Evolutionary conservation across 164 flowering plant genomes (phyloP), one percentile per base, ranked within the genome.

Genomic region (Aristolochia contorta): DNA sequence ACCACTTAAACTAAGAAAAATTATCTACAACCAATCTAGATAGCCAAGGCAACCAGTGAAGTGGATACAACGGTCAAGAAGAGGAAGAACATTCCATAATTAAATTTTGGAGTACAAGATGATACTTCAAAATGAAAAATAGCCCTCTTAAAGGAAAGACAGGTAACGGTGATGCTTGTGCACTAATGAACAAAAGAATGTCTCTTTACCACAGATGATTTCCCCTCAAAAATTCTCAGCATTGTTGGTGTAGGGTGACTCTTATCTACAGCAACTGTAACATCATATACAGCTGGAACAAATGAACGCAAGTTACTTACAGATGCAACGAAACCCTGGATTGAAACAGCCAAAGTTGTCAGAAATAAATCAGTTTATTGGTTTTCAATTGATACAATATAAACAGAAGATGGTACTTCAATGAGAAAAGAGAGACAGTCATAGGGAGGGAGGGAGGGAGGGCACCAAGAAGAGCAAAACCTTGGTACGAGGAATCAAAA

Each of bases 401-500:
- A 56, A 27, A n/a, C 2, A 49, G 53, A 49, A 12, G 53, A 49
- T 18, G 43, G 7, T 37, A 10, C 43, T 37, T 37, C 43, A 49
- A 6, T 49, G 15, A 49, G 20, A 49, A 20, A 49, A 27, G 30
- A 27, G 30, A 27, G 30, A 27, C 3, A 27, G 30, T 2, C 3
- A 27, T 2, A 27, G 30, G 5, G 30, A 27, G 30, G 5, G 30
- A 27, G 30, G 5, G 30, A 27, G 30, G 5, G 30, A 27, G 30
- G 5, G 30, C 20, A 47, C 41, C 4, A 25, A 49, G 30, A 47
- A 57, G 57, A 58, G 53, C 15, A 47, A 61, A 18, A 93, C 99
- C 97, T 90, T 93, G 1, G 97, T 90, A 53, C 99, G 97, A 54
- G 99, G 99, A 80, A 93, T 88, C 78, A 93, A 72, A 68, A 86